Evolutionary conservation across 2,329 filamentous ascomycete species (phyloP).

Genomic region (Aspergillus sp.): DNA sequence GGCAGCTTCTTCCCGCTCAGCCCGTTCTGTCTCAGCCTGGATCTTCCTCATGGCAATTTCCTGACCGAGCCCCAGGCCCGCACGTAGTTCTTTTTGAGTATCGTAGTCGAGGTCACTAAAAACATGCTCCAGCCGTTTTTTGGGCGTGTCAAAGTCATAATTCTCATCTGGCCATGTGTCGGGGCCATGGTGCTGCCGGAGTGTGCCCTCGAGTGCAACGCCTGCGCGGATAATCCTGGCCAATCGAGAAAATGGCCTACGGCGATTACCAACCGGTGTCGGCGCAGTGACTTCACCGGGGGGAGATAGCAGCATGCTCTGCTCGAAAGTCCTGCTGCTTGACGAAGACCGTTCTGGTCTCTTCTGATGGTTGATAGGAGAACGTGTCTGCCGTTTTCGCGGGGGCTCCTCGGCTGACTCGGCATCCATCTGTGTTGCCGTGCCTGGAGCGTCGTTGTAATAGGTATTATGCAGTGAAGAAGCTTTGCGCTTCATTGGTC

Average conservation of each 20-base stretch:
- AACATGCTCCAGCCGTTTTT: conserved; percentile 25
- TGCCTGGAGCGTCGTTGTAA: conserved; percentile 9
- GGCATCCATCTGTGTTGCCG: conserved; percentile 6
- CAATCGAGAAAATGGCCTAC: conserved; percentile 17
- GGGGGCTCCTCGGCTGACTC: conserved; percentile 6
- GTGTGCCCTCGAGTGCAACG: conserved; percentile 29
- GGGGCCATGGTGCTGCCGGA: conserved; percentile 13
- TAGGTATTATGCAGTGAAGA: conserved; percentile 12
- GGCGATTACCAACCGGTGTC: conserved; percentile 1
- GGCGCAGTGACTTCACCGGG: background rate
- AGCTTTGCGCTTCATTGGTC: conserved; percentile 18
- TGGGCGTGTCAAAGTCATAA: conserved; percentile 14
- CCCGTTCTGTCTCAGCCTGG: conserved; percentile 2
- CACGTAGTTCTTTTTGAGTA: conserved; percentile 33
- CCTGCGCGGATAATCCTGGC: conserved; percentile 30
- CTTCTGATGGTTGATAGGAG: background rate
- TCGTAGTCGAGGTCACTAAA: conserved; percentile 32
- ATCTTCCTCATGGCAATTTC: conserved; percentile 32
- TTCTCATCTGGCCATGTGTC: conserved; percentile 4
- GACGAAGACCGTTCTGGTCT: background rate
- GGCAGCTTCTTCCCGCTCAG: no score
- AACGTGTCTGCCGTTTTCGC: background rate
- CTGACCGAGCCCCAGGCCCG: conserved; percentile 36
- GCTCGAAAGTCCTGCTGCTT: background rate
- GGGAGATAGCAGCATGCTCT: background rate